A percentile compares a stretch with the other conserved stretches of the same genome.
phyloP scores from a whole-genome alignment of 805 yeast genomes.

The Sugiyamaella qingdaonensis region DNA sequence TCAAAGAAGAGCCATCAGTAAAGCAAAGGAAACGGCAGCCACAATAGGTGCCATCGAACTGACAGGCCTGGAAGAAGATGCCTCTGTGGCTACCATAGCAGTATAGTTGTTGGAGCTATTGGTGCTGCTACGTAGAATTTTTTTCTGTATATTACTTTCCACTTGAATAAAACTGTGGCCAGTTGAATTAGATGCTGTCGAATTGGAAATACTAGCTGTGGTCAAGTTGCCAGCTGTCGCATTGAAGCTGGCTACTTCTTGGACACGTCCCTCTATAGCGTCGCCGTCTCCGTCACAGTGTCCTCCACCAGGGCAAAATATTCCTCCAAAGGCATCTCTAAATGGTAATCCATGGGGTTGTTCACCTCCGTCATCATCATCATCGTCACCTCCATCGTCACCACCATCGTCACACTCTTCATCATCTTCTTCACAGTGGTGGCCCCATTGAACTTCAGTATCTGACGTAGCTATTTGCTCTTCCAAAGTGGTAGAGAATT shows the following conservation, averaged over 20 bases:
- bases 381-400: not conserved
- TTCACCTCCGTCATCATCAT: slow-evolving; percentile 2
- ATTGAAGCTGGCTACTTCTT: not conserved
- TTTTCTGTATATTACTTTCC: not conserved
- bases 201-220: not conserved
- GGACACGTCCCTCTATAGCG: not conserved
- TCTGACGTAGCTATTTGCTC: not conserved
- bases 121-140: not conserved
- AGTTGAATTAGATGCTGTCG: not conserved
- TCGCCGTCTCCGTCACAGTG: slow-evolving; percentile 4
- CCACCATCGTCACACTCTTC: slow-evolving; percentile 4
- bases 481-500: not conserved
- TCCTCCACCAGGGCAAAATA: slow-evolving; percentile 2
- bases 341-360: not conserved
- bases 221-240: not conserved
- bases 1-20: not conserved
- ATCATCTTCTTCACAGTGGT: not conserved
- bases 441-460: not conserved
- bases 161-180: not conserved
- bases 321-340: not conserved
- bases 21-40: not conserved
- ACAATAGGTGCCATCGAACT: not conserved
- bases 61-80: not conserved
- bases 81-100: not conserved
- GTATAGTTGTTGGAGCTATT: not conserved